These are phyloP conservation scores for Lactarius trivialis DNA, from an alignment of 768 basidiomycete genomes.

Conservation along the genomic window DNA sequence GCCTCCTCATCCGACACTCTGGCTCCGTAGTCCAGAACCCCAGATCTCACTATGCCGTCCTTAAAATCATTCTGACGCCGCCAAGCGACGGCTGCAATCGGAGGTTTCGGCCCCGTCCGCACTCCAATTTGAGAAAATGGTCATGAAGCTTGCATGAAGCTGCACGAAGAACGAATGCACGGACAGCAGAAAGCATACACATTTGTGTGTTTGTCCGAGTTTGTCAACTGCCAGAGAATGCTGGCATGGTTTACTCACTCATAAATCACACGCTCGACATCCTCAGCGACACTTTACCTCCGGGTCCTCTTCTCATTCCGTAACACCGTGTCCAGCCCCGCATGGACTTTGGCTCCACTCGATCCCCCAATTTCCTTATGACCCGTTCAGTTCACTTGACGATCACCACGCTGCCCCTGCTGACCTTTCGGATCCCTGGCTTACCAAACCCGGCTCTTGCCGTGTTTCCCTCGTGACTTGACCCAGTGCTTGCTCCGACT, in stretches of 20 bases:
- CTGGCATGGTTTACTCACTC: constrained; percentile 8
- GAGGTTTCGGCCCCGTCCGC: constrained; percentile 2
- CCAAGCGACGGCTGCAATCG: not conserved
- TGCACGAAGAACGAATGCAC: not conserved
- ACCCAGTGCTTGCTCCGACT: constrained; percentile 2
- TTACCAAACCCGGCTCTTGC: not conserved
- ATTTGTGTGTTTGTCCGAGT: not conserved
- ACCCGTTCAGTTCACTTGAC: constrained; percentile 7
- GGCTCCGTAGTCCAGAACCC: constrained; percentile 15
- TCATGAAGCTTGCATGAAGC: not conserved
- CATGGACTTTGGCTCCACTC: constrained; percentile 9
- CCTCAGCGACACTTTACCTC: not conserved
- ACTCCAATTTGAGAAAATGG: not conserved
- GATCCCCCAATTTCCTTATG: constrained; percentile 5
- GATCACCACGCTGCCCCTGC: constrained; percentile 7
- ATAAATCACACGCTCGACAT: constrained; percentile 2
- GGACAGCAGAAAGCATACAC: not conserved
- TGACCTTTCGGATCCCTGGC: constrained; percentile 12
- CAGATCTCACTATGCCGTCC: constrained; percentile 9
- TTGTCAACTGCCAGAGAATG: not conserved
- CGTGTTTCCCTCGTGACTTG: constrained; percentile 10
- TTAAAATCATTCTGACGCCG: not conserved
- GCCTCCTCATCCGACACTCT: constrained; percentile 1
- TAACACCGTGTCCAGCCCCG: constrained; percentile 15
- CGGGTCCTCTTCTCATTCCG: constrained; percentile 6